Evolutionary conservation across 2,329 filamentous ascomycete genomes (phyloP).

Genomic region (Stachybotrys echinatus): DNA sequence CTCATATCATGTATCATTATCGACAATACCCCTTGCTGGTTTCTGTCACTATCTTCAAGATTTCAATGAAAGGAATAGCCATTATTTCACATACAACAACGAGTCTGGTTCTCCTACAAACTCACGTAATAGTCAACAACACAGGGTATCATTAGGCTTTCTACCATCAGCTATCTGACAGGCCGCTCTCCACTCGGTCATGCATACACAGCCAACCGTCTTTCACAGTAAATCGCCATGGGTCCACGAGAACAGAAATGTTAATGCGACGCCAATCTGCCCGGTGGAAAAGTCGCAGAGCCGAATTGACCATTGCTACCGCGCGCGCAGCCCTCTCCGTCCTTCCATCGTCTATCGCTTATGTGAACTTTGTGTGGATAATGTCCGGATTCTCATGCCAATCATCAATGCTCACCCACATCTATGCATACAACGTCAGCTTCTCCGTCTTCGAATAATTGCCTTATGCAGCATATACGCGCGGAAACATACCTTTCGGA

Average conservation of each 20-base stretch:
- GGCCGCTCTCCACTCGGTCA: constrained; percentile 13
- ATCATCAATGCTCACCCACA: constrained; percentile 99
- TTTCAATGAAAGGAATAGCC: constrained; percentile 7
- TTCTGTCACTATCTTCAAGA: neutral
- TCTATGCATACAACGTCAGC: constrained; percentile 61
- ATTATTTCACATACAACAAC: too few species aligned
- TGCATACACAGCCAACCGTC: constrained; percentile 1
- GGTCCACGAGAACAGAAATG: too few species aligned
- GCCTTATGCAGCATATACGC: too few species aligned
- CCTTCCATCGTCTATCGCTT: constrained; percentile 15
- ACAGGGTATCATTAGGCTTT: constrained; percentile 35
- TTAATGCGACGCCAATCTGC: too few species aligned
- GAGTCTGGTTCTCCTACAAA: too few species aligned
- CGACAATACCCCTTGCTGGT: neutral
- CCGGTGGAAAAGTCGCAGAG: too few species aligned
- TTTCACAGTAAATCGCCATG: too few species aligned
- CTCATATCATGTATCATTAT: neutral
- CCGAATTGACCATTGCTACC: neutral
- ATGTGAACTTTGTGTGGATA: constrained; percentile 97
- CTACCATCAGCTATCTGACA: constrained; percentile 19
- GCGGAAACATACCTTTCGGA: constrained; percentile 72
- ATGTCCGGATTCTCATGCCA: constrained; percentile 99
- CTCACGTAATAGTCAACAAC: constrained; percentile 11
- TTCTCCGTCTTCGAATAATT: too few species aligned
- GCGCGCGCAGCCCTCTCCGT: neutral